Evolutionary conservation across 2,329 filamentous ascomycete genomes (phyloP).

Genomic region (Cercospora berteroae): DNA sequence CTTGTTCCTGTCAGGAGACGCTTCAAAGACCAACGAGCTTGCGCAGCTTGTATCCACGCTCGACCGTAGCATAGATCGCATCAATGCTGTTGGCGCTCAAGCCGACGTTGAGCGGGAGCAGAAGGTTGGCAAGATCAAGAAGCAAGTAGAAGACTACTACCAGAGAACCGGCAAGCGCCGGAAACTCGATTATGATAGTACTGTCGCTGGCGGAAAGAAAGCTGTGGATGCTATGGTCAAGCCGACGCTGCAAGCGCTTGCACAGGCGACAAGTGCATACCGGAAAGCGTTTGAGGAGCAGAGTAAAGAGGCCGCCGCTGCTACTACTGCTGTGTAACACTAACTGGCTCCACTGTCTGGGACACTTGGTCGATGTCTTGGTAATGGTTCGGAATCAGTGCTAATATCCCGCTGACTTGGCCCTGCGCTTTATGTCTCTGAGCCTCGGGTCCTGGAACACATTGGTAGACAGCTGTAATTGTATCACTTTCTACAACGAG

Average conservation of each 20-base stretch:
- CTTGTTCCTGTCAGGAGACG: conserved; percentile 85
- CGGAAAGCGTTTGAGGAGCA: conserved; percentile 66
- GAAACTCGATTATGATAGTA: conserved; percentile 56
- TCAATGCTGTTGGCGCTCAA: conserved; percentile 74
- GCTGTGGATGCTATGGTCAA: conserved; percentile 74
- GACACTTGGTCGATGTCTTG: background rate
- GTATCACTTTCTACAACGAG: background rate
- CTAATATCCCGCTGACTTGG: background rate
- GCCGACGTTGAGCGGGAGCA: conserved; percentile 72
- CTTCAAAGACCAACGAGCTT: conserved; percentile 71
- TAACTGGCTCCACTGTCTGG: background rate
- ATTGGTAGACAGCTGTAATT: background rate
- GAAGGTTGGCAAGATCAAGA: conserved; percentile 65
- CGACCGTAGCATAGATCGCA: conserved; percentile 70
- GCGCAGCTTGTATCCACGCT: conserved; percentile 80
- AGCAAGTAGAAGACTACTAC: conserved; percentile 68
- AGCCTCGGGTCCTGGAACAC: background rate
- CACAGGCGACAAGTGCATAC: conserved; percentile 69
- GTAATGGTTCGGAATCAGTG: background rate
- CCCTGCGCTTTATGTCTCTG: background rate
- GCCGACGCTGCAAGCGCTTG: conserved; percentile 69
- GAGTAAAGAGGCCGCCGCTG: conserved; percentile 27
- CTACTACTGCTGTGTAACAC: background rate
- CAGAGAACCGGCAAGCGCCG: conserved; percentile 72
- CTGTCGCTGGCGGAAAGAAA: conserved; percentile 71